A percentile compares a stretch with the other conserved stretches of the same genome.
Conservation (phyloP, 257 asterid genomes). For the Solanum gandarillasii region DNA sequence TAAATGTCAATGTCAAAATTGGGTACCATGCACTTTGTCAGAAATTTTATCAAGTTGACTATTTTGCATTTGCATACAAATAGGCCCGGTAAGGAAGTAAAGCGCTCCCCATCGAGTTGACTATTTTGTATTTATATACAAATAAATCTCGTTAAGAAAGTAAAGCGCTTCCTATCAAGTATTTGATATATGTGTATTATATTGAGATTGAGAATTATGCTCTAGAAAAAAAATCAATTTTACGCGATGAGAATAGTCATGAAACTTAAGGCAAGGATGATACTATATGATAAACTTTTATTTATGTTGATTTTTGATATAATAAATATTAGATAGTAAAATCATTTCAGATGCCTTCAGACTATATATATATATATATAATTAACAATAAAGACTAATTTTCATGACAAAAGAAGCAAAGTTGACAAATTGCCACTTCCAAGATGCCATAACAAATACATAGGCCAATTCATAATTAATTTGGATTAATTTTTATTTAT, state of each 20-base stretch:
- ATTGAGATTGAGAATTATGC: background rate
- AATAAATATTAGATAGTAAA: background rate
- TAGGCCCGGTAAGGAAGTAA: background rate
- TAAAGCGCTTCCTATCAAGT: background rate
- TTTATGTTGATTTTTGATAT: background rate
- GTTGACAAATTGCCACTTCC: background rate
- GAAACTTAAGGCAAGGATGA: background rate
- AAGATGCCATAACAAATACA: background rate
- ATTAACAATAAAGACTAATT: background rate
- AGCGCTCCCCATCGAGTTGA: background rate
- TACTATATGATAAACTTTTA: background rate
- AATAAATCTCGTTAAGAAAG: too few species aligned
- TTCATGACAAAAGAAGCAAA: background rate
- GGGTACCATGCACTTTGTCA: background rate
- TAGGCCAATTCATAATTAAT: background rate
- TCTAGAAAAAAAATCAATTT: background rate
- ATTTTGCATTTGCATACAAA: background rate
- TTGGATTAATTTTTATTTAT: background rate
- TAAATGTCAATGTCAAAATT: background rate
- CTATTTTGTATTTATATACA: too few species aligned
- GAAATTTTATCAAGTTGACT: background rate
- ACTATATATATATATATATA: too few species aligned
- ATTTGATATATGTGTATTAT: background rate
- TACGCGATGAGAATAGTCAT: background rate
- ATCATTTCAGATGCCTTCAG: background rate